phyloP scores from a whole-genome alignment of 345 rosid species.

The Populus davidiana region DNA sequence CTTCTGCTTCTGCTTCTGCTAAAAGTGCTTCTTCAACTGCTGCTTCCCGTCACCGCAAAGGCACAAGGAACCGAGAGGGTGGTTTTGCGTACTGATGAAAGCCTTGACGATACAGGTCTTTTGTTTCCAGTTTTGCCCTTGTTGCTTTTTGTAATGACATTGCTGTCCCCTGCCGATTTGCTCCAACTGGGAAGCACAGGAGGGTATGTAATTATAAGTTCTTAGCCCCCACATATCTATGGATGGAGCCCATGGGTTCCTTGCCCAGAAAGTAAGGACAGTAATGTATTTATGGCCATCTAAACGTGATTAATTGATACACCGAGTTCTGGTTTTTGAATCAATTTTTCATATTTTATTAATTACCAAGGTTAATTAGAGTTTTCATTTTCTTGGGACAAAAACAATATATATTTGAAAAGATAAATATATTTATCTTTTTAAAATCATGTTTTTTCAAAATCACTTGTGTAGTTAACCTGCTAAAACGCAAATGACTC shows the following conservation, averaged over 20 bases:
- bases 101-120: neutral
- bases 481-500: too few relatives aligned
- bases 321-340: neutral
- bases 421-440: too few relatives aligned
- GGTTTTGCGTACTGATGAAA: constrained; percentile 52
- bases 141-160: constrained; percentile 30
- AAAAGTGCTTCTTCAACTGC: constrained; percentile 19
- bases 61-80: constrained; percentile 49
- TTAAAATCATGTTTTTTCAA: too few relatives aligned
- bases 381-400: constrained; percentile 15
- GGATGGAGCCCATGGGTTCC: too few relatives aligned
- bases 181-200: neutral
- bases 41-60: constrained; percentile 40
- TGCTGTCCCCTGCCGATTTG: constrained; percentile 28
- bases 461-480: too few relatives aligned
- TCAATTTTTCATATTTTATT: neutral
- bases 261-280: too few relatives aligned
- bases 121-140: constrained; percentile 32
- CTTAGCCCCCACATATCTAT: too few relatives aligned
- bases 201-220: too few relatives aligned
- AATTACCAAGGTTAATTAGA: constrained; percentile 7
- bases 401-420: neutral
- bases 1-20: constrained; percentile 30
- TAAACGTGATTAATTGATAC: neutral
- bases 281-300: neutral